Base-by-base conservation (phyloP, 495 filamentous ascomycete species). In the Cercophora scortea region DNA sequence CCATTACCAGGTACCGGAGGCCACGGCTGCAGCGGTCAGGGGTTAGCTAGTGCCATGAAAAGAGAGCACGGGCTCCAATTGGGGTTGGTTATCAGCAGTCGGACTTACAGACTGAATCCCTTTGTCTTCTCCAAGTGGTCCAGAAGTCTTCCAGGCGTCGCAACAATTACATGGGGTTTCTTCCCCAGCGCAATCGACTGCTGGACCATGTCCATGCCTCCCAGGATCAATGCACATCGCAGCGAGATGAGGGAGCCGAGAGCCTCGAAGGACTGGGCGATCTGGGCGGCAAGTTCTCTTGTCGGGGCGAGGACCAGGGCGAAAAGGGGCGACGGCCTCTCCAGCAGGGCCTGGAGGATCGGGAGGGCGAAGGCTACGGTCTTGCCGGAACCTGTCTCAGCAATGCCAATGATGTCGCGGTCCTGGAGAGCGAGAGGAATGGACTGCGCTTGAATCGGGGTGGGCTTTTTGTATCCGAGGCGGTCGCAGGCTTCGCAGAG, bases 81-180 rank as follows among this genome's bases (percentile, higher is more conserved):
- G 25, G 25, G 25, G 25, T 25, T 25, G 36, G 4, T 41, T 12
- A 41, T 51, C 33, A 17, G 35, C 4, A 15, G 10, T 5, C 16
- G 9, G 19, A 55, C 60, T 54, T 82, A 80, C 38, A 96, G 70
- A 8, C 83, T 88, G 68, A 98, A 98, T 8, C 93, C 92, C 65
- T 95, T 96, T 7, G 93, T 98, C 64, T 95, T 95, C 66, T 98
- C 91, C 9, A 96, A 73, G 64, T 98, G 93, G 60, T 98, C 93
- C 3, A 96, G 74, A 10, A 98, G 70, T 48, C 93, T 46, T 33
- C 93, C 92, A 0, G 93, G 93, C 0, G 93, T 96, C 0, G 92
- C 93, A 15, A 89, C 84, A 35, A 96, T 66, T 11, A 95, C 82
- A 53, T 97, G 92, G 3, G 92, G 92, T 52, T 89, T 91, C 77